Evolutionary conservation across 345 rosid species (phyloP).

Genomic region (Citrus australasica): DNA sequence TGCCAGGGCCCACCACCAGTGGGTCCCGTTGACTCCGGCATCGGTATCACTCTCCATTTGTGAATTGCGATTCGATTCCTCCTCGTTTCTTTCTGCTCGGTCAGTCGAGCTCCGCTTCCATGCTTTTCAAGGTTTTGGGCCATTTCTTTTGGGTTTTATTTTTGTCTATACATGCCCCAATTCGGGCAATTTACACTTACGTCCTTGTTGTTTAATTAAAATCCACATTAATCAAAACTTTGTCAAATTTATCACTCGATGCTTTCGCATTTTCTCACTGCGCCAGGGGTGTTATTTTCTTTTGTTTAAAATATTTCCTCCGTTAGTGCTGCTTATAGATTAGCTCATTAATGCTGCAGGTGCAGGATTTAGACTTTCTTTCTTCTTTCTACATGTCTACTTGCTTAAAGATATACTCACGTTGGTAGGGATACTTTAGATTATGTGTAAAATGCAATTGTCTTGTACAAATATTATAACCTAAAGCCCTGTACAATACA

Average conservation of each 20-base stretch:
- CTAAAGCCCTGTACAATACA: too few species aligned
- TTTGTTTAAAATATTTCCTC: too few species aligned
- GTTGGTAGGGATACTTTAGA: too few species aligned
- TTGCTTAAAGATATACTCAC: too few species aligned
- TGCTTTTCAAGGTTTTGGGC: neutral
- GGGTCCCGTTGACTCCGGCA: conserved; percentile 7
- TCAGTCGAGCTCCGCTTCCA: neutral
- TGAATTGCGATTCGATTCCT: neutral
- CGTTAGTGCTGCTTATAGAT: too few species aligned
- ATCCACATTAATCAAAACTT: neutral
- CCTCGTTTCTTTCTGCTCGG: too few species aligned
- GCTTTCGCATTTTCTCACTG: neutral
- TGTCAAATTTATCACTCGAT: neutral
- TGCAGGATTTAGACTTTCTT: too few species aligned
- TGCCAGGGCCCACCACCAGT: conserved; percentile 44
- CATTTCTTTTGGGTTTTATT: neutral
- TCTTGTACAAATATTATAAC: too few species aligned
- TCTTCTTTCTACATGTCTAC: too few species aligned
- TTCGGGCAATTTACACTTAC: neutral
- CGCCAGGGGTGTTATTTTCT: too few species aligned
- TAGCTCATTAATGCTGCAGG: too few species aligned
- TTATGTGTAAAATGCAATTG: too few species aligned
- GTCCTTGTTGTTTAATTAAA: neutral
- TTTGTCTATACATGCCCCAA: neutral
- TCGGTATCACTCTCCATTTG: conserved; percentile 3